These are phyloP conservation scores for Cylindrodendrum hubeiense DNA, from an alignment of 2,329 filamentous ascomycete genomes.

Conservation along the genomic window DNA sequence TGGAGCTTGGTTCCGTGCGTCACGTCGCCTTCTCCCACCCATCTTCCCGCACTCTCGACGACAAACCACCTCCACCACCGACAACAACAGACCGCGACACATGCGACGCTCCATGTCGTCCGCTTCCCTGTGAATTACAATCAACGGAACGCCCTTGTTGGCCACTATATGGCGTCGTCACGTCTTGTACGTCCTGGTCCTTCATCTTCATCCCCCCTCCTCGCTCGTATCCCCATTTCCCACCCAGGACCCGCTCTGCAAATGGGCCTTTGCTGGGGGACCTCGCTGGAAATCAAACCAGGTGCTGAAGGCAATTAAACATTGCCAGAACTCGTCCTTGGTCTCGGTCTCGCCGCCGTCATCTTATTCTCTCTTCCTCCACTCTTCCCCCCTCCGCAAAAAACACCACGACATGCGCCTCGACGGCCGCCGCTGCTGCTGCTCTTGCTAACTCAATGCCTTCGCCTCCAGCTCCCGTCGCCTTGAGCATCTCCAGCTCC, in stretches of 20 bases:
- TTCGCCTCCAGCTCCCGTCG: slow-evolving; percentile 38
- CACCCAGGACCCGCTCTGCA: slow-evolving; percentile 19
- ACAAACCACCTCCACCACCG: background rate
- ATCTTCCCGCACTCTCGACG: slow-evolving; percentile 1
- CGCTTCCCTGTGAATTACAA: background rate
- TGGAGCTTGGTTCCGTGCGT: background rate
- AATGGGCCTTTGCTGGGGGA: slow-evolving; percentile 12
- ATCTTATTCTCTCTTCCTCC: slow-evolving; percentile 5
- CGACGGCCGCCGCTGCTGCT: slow-evolving; percentile 13
- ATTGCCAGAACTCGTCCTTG: background rate
- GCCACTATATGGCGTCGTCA: slow-evolving; percentile 27
- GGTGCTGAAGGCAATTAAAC: slow-evolving; percentile 24
- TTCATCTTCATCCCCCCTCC: slow-evolving; percentile 15
- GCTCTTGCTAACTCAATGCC: slow-evolving; percentile 43
- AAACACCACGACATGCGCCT: slow-evolving; percentile 17
- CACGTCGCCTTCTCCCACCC: background rate
- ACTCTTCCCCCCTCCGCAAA: slow-evolving; percentile 8
- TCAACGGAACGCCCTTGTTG: slow-evolving; percentile 8
- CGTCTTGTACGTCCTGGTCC: slow-evolving; percentile 24
- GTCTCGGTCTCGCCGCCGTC: slow-evolving; percentile 14
- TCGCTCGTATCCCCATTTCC: slow-evolving; percentile 20
- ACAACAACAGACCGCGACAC: slow-evolving; percentile 6
- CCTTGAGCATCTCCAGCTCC: slow-evolving; percentile 44
- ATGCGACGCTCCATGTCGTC: slow-evolving; percentile 7
- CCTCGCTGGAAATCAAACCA: slow-evolving; percentile 19